A percentile compares a stretch with the other conserved stretches of the same genome.
phyloP scores from a whole-genome alignment of 192 early-diverging fungal species.

The Coemansia umbellata region DNA sequence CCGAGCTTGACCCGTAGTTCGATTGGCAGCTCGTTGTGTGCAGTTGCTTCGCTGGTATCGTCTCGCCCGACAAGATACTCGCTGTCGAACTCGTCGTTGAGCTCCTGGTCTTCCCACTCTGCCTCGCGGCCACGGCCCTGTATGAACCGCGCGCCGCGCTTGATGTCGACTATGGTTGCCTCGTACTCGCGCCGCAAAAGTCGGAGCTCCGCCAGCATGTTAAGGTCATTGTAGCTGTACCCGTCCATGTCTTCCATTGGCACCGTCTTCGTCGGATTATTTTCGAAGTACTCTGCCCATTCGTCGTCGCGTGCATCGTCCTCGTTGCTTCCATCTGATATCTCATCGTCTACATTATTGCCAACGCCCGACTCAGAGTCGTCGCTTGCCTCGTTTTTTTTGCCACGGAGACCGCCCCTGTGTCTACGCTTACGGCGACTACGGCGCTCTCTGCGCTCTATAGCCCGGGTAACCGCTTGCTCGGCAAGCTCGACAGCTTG shows the following conservation, averaged over 20 bases:
- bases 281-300: conserved; percentile 20
- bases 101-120: conserved; percentile 54
- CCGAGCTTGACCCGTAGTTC: conserved; percentile 87
- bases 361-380: conserved; percentile 1
- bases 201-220: conserved; percentile 84
- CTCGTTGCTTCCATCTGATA: conserved; percentile 22
- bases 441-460: conserved; percentile 1
- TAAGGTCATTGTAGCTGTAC: conserved; percentile 74
- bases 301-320: conserved; percentile 40
- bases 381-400: conserved; percentile 13
- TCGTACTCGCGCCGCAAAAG: conserved; percentile 76
- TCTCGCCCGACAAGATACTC: conserved; percentile 59
- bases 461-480: conserved; percentile 45
- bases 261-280: conserved; percentile 26
- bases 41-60: conserved; percentile 5
- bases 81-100: conserved; percentile 53
- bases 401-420: neutral
- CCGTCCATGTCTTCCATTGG: conserved; percentile 53
- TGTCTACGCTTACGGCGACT: neutral
- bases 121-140: conserved; percentile 64
- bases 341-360: neutral
- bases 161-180: conserved; percentile 64
- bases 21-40: conserved; percentile 58
- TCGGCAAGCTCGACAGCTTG: conserved; percentile 61
- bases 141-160: conserved; percentile 63